Evolutionary conservation across 371 early-diverging fungal genomes (phyloP).

Genomic region (Edhazardia aedis): DNA sequence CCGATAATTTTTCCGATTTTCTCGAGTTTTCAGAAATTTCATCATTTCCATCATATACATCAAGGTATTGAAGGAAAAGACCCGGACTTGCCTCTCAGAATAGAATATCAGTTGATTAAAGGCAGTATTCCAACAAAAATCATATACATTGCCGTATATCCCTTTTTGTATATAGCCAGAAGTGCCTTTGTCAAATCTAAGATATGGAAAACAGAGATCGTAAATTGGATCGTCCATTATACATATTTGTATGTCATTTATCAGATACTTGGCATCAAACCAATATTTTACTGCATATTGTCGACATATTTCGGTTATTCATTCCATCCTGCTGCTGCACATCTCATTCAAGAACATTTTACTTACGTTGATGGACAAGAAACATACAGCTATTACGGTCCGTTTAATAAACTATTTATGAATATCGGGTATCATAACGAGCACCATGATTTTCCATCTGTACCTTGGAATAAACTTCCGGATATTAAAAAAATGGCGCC

Average conservation of each 20-base stretch:
- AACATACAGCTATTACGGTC: conserved; percentile 82
- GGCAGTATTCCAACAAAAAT: conserved; percentile 50
- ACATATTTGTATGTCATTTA: conserved; percentile 50
- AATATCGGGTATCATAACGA: conserved; percentile 81
- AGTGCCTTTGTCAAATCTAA: conserved; percentile 56
- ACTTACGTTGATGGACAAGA: conserved; percentile 75
- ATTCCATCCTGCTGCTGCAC: conserved; percentile 75
- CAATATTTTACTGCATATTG: conserved; percentile 51
- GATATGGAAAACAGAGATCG: conserved; percentile 55
- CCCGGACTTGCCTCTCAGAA: conserved; percentile 68
- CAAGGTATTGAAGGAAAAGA: conserved; percentile 77
- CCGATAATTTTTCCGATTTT: conserved; percentile 51
- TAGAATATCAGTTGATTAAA: conserved; percentile 57
- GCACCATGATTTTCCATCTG: conserved; percentile 72
- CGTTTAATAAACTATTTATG: conserved; percentile 57
- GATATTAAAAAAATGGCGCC: conserved; percentile 55
- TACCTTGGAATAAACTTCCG: conserved; percentile 69
- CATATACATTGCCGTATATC: conserved; percentile 61
- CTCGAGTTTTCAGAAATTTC: conserved; percentile 65
- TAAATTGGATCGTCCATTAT: conserved; percentile 54
- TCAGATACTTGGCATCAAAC: conserved; percentile 53
- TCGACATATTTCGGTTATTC: conserved; percentile 67
- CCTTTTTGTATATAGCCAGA: conserved; percentile 65
- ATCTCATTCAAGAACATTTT: conserved; percentile 86
- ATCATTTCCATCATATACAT: conserved; percentile 76